Conservation (phyloP, 2,329 filamentous ascomycete genomes). For the Colletotrichum tabaci region DNA sequence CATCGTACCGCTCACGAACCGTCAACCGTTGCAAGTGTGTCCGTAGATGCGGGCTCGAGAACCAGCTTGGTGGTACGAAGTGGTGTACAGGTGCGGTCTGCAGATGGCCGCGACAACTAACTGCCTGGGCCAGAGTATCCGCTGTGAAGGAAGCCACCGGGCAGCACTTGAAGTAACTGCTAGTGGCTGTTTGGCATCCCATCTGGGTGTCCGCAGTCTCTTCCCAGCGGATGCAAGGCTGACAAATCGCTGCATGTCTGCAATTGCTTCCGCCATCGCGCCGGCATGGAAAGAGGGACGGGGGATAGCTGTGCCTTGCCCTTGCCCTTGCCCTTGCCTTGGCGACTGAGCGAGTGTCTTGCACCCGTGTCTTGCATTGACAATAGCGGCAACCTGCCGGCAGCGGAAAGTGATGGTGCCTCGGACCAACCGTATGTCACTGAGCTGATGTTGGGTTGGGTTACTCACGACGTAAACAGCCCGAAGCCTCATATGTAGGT, state of each 20-base stretch:
- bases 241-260: neutral
- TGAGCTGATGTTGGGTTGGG: neutral
- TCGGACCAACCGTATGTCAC: neutral
- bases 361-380: too few relatives aligned
- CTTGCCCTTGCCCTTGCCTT: too few relatives aligned
- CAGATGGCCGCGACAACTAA: neutral
- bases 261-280: neutral
- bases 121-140: conserved; percentile 2
- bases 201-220: too few relatives aligned
- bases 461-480: too few relatives aligned
- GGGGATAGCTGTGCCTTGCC: neutral
- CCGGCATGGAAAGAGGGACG: too few relatives aligned
- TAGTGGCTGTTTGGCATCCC: too few relatives aligned
- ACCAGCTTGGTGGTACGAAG: conserved; percentile 14
- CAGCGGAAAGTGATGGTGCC: neutral
- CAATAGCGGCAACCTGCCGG: too few relatives aligned
- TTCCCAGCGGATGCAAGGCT: neutral
- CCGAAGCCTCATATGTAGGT: neutral
- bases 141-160: neutral
- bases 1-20: conserved; percentile 38
- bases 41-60: conserved; percentile 6
- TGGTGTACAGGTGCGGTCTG: neutral
- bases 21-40: conserved; percentile 34
- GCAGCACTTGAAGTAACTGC: too few relatives aligned
- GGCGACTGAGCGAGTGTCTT: neutral